Evolutionary conservation across 2,329 filamentous ascomycete species (phyloP), one percentile per base, ranked within the genome.

Genomic region (Scleromitrula shiraiana): DNA sequence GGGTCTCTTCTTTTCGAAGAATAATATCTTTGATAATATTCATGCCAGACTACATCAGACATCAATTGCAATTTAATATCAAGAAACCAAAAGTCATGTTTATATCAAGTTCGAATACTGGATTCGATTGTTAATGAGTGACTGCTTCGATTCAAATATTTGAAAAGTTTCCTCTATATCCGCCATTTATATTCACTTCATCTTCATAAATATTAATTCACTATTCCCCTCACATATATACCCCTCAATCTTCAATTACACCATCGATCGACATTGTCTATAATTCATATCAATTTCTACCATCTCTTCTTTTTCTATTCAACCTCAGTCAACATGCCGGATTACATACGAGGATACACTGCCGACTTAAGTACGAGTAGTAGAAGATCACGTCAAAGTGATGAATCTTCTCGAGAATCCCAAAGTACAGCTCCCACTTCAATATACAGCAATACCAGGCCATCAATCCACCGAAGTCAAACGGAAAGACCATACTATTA

Each of bases 401-500:
- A 68, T 51, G 69, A 72, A 36, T 72, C 46, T 9, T 50, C 70
- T 15, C 70, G 70, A 41, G 53, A 66, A 41, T 74, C 72, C 8
- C 64, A 65, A 43, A 74, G 70, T 55, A 75, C 73, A 22, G 68
- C 70, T 10, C 69, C 70, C 7, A 74, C 71, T 1, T 75, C 73
- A 22, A 52, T 70, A 27, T 66, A 68, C 50, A 66, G 67, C 38
- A 71, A 68, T 52, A 65, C 69, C 2, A 53, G 54, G 50, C 56
- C 55, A 14, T 62, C 59, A 27, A 41, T 56, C 22, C 50, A 55
- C 24, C 53, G 53, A 19, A 49, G 56, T 14, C 39, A 49, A 15
- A 42, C 48, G 12, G 53, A 55, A 20, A 24, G 48, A 44, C 49
- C 39, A 5, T 32, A 52, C 22, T 54, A 54, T 33, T 46, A 48